Conservation (phyloP, 495 filamentous ascomycete genomes). For the Penicillium subrubescens region DNA sequence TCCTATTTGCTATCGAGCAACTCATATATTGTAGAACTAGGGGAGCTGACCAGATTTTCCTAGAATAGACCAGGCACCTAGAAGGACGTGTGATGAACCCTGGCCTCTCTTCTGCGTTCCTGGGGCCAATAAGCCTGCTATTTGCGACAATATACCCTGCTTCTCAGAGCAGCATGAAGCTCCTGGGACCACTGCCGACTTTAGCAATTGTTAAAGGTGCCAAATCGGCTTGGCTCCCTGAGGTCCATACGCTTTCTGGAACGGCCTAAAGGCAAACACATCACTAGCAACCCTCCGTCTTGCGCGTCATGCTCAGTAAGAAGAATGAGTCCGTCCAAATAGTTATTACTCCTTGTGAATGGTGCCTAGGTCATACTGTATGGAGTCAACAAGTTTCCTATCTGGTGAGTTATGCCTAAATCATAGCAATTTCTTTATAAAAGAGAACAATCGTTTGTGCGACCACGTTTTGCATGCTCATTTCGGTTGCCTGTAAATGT, state of each 20-base stretch:
- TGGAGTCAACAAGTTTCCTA: not conserved
- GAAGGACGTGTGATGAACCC: too few relatives aligned
- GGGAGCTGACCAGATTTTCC: not conserved
- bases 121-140: not conserved
- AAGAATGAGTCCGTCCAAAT: not conserved
- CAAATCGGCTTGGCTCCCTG: not conserved
- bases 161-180: not conserved
- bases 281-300: not conserved
- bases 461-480: not conserved
- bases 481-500: not conserved
- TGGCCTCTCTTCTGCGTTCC: not conserved
- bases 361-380: too few relatives aligned
- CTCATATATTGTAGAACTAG: not conserved
- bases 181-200: not conserved
- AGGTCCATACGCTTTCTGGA: not conserved
- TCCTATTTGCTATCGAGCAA: slow-evolving; percentile 1
- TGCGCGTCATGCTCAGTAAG: not conserved
- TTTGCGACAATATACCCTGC: too few relatives aligned
- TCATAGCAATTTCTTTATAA: not conserved
- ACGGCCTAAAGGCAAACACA: not conserved
- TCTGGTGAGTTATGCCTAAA: not conserved
- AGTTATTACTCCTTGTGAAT: not conserved
- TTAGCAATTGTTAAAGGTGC: not conserved
- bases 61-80: not conserved
- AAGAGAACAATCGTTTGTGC: not conserved